These are phyloP conservation scores for Alternaria arbusti DNA, from an alignment of 2,329 filamentous ascomycete genomes.

Conservation along the genomic window DNA sequence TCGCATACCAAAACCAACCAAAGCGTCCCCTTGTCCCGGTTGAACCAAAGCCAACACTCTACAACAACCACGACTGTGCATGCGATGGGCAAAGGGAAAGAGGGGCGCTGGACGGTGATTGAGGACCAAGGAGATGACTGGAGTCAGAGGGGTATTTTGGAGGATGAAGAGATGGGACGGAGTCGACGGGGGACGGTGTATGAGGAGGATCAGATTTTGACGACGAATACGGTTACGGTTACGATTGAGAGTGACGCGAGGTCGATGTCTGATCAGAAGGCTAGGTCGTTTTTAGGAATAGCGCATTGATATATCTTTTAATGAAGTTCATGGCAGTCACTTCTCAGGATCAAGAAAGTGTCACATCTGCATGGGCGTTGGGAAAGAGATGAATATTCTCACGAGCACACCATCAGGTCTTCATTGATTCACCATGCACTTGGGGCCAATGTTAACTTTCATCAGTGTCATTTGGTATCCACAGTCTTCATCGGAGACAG, in stretches of 20 bases:
- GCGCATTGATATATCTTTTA: background rate
- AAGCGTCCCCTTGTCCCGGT: background rate
- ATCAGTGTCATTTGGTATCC: too few relatives aligned
- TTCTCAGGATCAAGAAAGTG: background rate
- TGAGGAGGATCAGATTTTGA: conserved; percentile 3
- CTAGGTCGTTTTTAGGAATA: background rate
- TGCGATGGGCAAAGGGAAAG: background rate
- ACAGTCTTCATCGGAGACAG: too few relatives aligned
- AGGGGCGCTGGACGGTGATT: background rate
- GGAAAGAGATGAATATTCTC: too few relatives aligned
- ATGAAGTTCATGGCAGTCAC: background rate
- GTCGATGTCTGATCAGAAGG: background rate
- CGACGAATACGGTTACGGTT: conserved; percentile 13
- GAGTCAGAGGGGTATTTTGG: conserved; percentile 8
- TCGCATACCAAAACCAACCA: background rate
- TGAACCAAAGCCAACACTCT: conserved; percentile 6
- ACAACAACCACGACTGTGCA: conserved; percentile 1
- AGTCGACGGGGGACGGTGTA: background rate
- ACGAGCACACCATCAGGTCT: too few relatives aligned
- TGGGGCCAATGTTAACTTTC: too few relatives aligned
- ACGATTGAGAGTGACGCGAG: conserved; percentile 3
- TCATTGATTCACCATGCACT: too few relatives aligned
- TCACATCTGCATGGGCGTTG: too few relatives aligned
- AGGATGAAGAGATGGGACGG: conserved; percentile 2
- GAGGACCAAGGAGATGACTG: background rate